Evolutionary conservation across 306 rosid genomes (phyloP).

Genomic region (Vachellia collinsii): DNA sequence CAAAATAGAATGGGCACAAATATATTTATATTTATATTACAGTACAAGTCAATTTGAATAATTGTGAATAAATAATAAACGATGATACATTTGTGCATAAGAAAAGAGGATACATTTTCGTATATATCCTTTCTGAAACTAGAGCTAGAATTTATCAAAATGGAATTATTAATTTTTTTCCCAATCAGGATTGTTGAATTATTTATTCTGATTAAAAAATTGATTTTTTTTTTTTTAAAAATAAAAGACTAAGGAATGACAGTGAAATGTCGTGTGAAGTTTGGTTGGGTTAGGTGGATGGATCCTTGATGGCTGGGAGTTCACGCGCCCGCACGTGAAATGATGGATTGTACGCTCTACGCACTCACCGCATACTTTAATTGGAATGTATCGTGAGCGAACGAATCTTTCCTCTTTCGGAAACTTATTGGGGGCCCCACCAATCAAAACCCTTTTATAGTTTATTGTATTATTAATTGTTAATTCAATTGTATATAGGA

Average conservation of each 20-base stretch:
- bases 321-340: constrained; percentile 49
- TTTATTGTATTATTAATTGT: not conserved
- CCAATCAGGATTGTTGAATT: not conserved
- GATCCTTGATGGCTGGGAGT: constrained; percentile 19
- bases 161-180: not conserved
- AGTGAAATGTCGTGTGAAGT: not conserved
- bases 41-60: not conserved
- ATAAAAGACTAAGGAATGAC: not conserved
- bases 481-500: not conserved
- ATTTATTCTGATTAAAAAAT: constrained; percentile 12
- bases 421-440: constrained; percentile 27
- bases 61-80: not conserved
- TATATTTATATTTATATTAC: not conserved
- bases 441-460: not conserved
- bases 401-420: constrained; percentile 60
- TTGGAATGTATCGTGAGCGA: not conserved
- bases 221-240: not conserved
- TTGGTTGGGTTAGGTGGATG: constrained; percentile 26
- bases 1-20: not conserved
- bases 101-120: too few species aligned
- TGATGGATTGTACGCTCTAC: constrained; percentile 17
- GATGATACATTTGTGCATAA: too few species aligned
- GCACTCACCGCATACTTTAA: constrained; percentile 30
- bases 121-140: too few species aligned
- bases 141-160: not conserved